Conservation (phyloP, 495 filamentous ascomycete genomes). For the Evernia prunastri region DNA sequence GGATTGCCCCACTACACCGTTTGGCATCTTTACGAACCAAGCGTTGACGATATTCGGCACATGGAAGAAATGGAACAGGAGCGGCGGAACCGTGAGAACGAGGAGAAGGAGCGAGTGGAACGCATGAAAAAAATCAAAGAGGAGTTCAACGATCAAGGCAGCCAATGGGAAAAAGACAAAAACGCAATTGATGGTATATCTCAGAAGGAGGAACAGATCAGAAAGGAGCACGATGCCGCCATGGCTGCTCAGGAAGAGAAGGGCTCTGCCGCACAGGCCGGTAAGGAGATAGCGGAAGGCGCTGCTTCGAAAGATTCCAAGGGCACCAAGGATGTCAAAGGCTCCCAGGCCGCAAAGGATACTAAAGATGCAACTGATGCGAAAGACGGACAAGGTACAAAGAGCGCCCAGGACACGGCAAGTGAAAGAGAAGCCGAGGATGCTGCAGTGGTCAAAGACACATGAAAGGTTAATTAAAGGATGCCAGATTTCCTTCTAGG, state of each 20-base stretch:
- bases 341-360: slow-evolving; percentile 6
- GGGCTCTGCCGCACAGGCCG: slow-evolving; percentile 30
- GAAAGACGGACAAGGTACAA: slow-evolving; percentile 4
- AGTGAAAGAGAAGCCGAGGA: neutral
- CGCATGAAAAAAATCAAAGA: slow-evolving; percentile 61
- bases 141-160: slow-evolving; percentile 60
- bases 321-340: slow-evolving; percentile 11
- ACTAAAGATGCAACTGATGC: slow-evolving; percentile 6
- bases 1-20: slow-evolving; percentile 97
- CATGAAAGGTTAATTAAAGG: neutral
- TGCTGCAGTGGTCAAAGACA: neutral
- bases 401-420: neutral
- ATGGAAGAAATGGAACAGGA: slow-evolving; percentile 97
- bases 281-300: slow-evolving; percentile 30
- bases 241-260: slow-evolving; percentile 41
- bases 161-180: slow-evolving; percentile 81
- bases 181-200: slow-evolving; percentile 62
- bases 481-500: neutral
- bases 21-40: slow-evolving; percentile 99
- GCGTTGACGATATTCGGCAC: slow-evolving; percentile 90
- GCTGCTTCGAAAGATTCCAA: slow-evolving; percentile 9
- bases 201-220: slow-evolving; percentile 42
- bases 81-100: slow-evolving; percentile 60
- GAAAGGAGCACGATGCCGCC: slow-evolving; percentile 28
- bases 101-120: slow-evolving; percentile 63